Base-by-base conservation (phyloP, 371 early-diverging fungal species). In the Vittaforma corneae region DNA sequence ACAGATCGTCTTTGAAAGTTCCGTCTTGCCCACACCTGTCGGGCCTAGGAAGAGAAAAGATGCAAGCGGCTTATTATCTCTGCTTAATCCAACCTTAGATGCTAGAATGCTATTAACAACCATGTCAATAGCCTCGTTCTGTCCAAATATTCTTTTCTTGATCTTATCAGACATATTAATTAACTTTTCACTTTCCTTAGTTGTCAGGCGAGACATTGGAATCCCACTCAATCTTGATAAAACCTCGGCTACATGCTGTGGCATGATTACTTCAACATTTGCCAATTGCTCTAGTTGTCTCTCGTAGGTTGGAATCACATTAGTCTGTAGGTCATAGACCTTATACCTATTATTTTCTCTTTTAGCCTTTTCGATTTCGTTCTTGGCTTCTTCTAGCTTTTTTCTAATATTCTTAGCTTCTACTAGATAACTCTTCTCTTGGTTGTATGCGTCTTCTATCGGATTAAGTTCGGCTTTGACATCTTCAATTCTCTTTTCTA, bases 1-100 rank as follows among this genome's bases (percentile, higher is more conserved):
- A 3, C 90, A 86, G 44, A 93, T 74, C 0, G 89, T 84, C 71
- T 91, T 91, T 74, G 87, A 86, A 29, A 93, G 81, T 61, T 92
- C 92, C 0, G 87, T 88, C 75, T 88, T 88, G 35, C 89, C 89
- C 30, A 88, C 88, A 70, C 92, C 92, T 14, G 89, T 90, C 20
- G 90, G 89, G 34, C 91, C 92, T 20, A 90, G 79, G 82, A 92
- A 90, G 77, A 92, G 79, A 72, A 92, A 90, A 14, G 87, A 85
- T 1, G 88, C 92, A 66, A 89, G 82, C 0, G 92, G 91, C 40
- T 86, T 83, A 30, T 83, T 82, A 30, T 85, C 83, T 66, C 83
- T 81, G 53, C 85, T 85, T 52, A 92, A 82, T 16, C 90, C 90
- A 6, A 90, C 87, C 33, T 88, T 83, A 60, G 84, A 84, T 34